Percentiles rank a stretch among this genome's conserved stretches.
Conservation (phyloP, 108 stramenopile genomes). For the Pseudonitzschia pungens region DNA sequence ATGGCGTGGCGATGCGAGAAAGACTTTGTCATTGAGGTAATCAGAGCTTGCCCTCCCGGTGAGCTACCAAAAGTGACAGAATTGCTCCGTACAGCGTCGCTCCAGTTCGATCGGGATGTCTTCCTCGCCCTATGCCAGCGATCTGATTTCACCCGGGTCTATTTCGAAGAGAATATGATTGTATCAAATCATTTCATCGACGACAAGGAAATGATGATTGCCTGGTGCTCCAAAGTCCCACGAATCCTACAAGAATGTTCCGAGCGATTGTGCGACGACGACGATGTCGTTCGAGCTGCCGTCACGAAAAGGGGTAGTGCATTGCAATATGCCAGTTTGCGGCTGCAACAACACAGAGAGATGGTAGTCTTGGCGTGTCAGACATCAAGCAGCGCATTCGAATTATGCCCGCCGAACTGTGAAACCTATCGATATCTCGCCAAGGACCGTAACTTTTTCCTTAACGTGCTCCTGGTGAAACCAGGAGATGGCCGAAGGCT, state of each 20-base stretch:
- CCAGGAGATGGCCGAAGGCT: slow-evolving; percentile 33
- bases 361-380: slow-evolving; percentile 24
- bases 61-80: slow-evolving; percentile 34
- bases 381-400: slow-evolving; percentile 27
- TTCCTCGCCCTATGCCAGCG: slow-evolving; percentile 38
- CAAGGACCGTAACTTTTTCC: slow-evolving; percentile 33
- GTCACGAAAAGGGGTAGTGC: slow-evolving; percentile 23
- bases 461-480: slow-evolving; percentile 20
- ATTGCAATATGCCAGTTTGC: background rate
- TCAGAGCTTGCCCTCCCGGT: slow-evolving; percentile 10
- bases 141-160: slow-evolving; percentile 18
- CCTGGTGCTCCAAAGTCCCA: slow-evolving; percentile 37
- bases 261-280: slow-evolving; percentile 32
- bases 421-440: slow-evolving; percentile 14
- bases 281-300: slow-evolving; percentile 33
- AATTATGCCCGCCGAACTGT: slow-evolving; percentile 33
- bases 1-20: slow-evolving; percentile 21
- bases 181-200: slow-evolving; percentile 27
- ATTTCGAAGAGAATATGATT: slow-evolving; percentile 25
- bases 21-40: slow-evolving; percentile 25
- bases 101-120: slow-evolving; percentile 33
- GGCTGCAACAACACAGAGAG: slow-evolving; percentile 27
- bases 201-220: slow-evolving; percentile 43
- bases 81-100: slow-evolving; percentile 18
- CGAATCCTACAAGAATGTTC: slow-evolving; percentile 34